Evolutionary conservation across 805 yeast genomes (phyloP), one percentile per base, ranked within the genome.

Genomic region (Yamadazyma olivae): DNA sequence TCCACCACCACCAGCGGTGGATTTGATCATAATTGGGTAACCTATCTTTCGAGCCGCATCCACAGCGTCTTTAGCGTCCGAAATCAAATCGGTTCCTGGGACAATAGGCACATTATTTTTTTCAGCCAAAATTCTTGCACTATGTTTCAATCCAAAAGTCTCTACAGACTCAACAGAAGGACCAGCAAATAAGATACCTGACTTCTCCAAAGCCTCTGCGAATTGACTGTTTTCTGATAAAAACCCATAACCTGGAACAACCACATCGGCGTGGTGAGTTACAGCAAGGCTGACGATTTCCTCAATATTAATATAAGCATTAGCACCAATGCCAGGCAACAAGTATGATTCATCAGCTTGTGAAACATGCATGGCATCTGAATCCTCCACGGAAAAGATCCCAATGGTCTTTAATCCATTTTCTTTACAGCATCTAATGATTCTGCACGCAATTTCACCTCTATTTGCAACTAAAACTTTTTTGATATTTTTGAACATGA

Each of bases 1-100:
- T 61, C 99, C 98, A 61, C 99, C 99, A 54, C 99, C 99, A 56
- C 99, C 99, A 19, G 98, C 98, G 41, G 98, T 91, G 17, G 95
- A 84, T 64, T 91, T 91, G 36, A 91, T 84, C 97, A 91, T 91
- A 20, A 91, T 77, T 16, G 97, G 97, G 51, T 86, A 91, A 38
- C 76, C 84, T 33, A 91, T 69, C 49, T 74, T 64, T 9, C 75
- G 78, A 9, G 96, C 97, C 41, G 81, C 75, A 39, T 62, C 71
- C 35, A 70, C 67, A 3, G 97, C 98, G 49, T 85, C 95, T 5
- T 72, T 72, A 7, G 89, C 72, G 43, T 77, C 66, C 1, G 75
- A 65, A 20, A 91, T 80, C 46, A 93, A 70, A 5, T 87, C 95
- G 9, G 96, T 84, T 30, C 99, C 99, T 12, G 98, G 98, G 40